Percentiles rank a stretch among this genome's conserved stretches.
These are phyloP conservation scores for Wallemia ichthyophaga DNA, from an alignment of 1,284 basidiomycete species.

Conservation along the genomic window DNA sequence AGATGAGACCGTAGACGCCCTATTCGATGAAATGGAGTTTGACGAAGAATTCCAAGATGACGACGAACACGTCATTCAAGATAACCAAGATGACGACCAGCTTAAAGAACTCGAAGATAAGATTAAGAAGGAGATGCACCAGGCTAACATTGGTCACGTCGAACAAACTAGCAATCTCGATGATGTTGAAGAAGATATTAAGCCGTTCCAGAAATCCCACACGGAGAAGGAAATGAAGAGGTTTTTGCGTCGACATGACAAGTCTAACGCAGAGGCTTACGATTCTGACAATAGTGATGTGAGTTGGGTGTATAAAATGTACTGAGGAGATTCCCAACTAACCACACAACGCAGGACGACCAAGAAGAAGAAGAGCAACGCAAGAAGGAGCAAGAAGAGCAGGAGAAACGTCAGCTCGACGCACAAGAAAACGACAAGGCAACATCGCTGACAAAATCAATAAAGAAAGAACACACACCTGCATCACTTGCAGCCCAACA, in stretches of 20 bases:
- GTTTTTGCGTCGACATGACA: neutral
- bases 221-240: neutral
- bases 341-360: too few species aligned
- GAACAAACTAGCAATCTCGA: neutral
- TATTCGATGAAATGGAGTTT: constrained; percentile 42
- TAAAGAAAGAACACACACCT: neutral
- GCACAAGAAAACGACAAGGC: neutral
- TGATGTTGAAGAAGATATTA: neutral
- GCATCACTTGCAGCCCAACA: neutral
- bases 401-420: neutral
- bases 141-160: neutral
- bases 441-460: neutral
- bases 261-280: neutral
- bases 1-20: neutral
- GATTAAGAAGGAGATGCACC: neutral
- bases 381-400: neutral
- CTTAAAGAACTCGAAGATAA: constrained; percentile 45
- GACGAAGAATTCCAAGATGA: constrained; percentile 65
- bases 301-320: neutral
- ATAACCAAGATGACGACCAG: constrained; percentile 46
- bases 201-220: neutral
- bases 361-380: neutral
- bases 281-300: neutral
- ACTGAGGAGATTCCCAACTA: too few species aligned
- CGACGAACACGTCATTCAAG: constrained; percentile 40